Evolutionary conservation across 495 filamentous ascomycete genomes (phyloP).

Genomic region (Lentithecium fluviatile): DNA sequence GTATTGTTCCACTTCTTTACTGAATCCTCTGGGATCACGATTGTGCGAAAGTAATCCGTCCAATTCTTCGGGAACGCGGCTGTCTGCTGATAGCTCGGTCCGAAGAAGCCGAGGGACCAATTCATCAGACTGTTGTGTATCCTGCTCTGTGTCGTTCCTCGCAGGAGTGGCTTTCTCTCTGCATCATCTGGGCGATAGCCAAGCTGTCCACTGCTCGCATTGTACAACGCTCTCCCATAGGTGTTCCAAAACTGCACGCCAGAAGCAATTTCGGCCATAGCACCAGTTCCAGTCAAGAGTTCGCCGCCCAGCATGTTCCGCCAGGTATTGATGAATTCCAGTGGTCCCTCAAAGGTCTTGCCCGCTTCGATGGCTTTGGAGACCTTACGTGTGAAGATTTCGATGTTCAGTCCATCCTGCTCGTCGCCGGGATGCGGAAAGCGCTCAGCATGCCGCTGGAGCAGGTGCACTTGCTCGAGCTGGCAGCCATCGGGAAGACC

Average conservation of each 20-base stretch:
- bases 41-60: constrained; percentile 46
- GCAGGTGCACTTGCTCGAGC: constrained; percentile 51
- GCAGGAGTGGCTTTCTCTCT: constrained; percentile 46
- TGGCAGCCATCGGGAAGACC: constrained; percentile 55
- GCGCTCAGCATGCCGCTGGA: constrained; percentile 56
- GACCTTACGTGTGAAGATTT: constrained; percentile 50
- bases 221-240: constrained; percentile 55
- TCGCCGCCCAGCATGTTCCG: constrained; percentile 49
- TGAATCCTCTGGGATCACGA: constrained; percentile 50
- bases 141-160: constrained; percentile 52
- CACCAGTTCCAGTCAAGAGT: constrained; percentile 50
- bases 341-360: constrained; percentile 46
- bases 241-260: constrained; percentile 54
- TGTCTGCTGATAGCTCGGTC: constrained; percentile 39
- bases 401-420: constrained; percentile 49
- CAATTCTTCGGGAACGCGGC: constrained; percentile 36
- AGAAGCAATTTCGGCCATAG: constrained; percentile 51
- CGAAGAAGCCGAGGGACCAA: constrained; percentile 49
- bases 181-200: constrained; percentile 42
- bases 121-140: constrained; percentile 52
- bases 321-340: constrained; percentile 54
- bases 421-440: constrained; percentile 53
- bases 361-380: constrained; percentile 39
- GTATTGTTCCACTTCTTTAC: constrained; percentile 43
- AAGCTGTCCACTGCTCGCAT: constrained; percentile 45